phyloP scores from a whole-genome alignment of 2,329 filamentous ascomycete genomes.

The Verruconis gallopava region DNA sequence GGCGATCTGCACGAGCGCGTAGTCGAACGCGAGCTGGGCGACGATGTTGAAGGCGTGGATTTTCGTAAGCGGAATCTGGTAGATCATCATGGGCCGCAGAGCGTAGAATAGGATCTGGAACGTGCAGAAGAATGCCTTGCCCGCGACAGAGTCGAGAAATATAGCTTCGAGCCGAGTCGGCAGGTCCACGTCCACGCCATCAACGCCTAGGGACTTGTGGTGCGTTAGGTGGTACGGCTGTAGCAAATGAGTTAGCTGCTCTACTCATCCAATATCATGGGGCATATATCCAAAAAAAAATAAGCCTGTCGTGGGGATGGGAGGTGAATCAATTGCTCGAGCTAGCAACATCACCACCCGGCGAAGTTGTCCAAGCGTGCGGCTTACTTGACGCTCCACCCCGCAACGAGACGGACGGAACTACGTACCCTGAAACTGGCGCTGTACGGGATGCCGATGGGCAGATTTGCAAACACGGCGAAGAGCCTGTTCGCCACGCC shows the following conservation, averaged over 20 bases:
- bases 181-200: slow-evolving; percentile 90
- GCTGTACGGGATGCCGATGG: slow-evolving; percentile 91
- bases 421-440: slow-evolving; percentile 71
- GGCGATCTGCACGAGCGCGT: slow-evolving; percentile 46
- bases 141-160: slow-evolving; percentile 85
- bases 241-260: not conserved
- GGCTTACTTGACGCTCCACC: too few species aligned
- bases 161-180: slow-evolving; percentile 84
- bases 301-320: too few species aligned
- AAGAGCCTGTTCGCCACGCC: slow-evolving; percentile 69
- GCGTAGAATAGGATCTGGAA: slow-evolving; percentile 99
- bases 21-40: slow-evolving; percentile 68
- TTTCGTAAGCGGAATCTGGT: slow-evolving; percentile 73
- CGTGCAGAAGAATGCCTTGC: slow-evolving; percentile 97
- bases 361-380: too few species aligned
- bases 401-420: not conserved
- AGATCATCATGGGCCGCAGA: slow-evolving; percentile 86
- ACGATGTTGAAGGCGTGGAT: slow-evolving; percentile 74
- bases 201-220: slow-evolving; percentile 95
- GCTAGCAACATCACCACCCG: too few species aligned
- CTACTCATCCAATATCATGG: not conserved
- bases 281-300: too few species aligned
- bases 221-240: slow-evolving; percentile 95
- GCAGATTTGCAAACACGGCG: slow-evolving; percentile 87
- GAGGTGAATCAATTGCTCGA: too few species aligned